phyloP scores from a whole-genome alignment of 257 asterid genomes.

The Solanum neorickii region DNA sequence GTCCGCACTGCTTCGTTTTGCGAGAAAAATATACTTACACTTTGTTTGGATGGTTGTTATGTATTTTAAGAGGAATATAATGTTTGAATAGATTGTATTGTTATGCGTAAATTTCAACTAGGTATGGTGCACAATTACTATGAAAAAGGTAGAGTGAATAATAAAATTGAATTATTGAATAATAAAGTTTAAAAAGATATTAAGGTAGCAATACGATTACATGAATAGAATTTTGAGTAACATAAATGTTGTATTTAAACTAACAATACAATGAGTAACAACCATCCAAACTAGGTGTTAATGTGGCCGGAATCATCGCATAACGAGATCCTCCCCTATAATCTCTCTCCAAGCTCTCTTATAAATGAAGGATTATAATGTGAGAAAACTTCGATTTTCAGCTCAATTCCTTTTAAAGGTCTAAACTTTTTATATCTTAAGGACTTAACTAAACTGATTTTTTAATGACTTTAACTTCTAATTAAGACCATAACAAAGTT shows the following conservation, averaged over 20 bases:
- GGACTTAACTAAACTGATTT: background rate
- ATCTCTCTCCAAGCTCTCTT: background rate
- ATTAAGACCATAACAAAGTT: background rate
- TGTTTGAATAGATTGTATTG: no score
- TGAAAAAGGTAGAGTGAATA: background rate
- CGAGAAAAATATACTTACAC: background rate
- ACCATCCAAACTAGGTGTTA: background rate
- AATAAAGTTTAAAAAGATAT: no score
- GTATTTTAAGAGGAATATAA: no score
- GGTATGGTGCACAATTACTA: background rate
- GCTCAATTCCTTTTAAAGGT: background rate
- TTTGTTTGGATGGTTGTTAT: background rate
- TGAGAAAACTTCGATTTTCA: background rate
- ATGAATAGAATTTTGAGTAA: background rate
- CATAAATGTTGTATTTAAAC: background rate
- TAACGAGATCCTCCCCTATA: background rate
- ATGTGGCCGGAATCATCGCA: background rate
- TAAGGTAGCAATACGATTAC: no score
- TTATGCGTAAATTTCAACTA: no score
- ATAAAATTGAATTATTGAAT: background rate
- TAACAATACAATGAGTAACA: background rate
- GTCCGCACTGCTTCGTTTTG: background rate
- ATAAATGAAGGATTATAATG: background rate
- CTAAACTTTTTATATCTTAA: background rate
- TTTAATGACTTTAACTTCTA: background rate